Percentiles rank a stretch among this genome's conserved stretches.
Evolutionary conservation across 2,329 filamentous ascomycete genomes (phyloP).

Genomic region (Penicillium corylophilum): DNA sequence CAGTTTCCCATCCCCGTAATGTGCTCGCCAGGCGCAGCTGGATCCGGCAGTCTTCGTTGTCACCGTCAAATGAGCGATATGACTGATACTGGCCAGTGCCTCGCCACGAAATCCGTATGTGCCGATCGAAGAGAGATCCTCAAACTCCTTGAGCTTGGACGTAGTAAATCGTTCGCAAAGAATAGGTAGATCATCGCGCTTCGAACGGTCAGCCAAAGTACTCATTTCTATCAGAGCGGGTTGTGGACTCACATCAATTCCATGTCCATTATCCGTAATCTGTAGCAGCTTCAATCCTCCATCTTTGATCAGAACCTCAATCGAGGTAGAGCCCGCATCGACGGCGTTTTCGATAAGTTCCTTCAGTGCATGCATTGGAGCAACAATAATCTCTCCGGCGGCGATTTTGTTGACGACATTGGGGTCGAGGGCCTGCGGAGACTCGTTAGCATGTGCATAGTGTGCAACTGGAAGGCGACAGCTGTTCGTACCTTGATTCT

Average conservation of each 20-base stretch:
- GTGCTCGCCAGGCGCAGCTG: constrained; percentile 83
- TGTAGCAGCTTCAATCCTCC: constrained; percentile 92
- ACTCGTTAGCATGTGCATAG: constrained; percentile 12
- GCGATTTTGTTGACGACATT: constrained; percentile 99
- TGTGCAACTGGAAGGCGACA: neutral
- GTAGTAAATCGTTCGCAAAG: constrained; percentile 96
- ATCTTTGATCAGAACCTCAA: constrained; percentile 92
- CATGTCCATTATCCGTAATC: constrained; percentile 95
- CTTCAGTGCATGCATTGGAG: constrained; percentile 92
- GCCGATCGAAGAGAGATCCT: constrained; percentile 83
- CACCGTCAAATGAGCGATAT: constrained; percentile 92
- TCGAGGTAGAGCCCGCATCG: constrained; percentile 87
- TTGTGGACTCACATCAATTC: constrained; percentile 71
- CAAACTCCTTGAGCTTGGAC: constrained; percentile 89
- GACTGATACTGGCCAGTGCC: constrained; percentile 94
- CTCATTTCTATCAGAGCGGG: too few species aligned
- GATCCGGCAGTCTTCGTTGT: constrained; percentile 91
- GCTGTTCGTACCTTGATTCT: constrained; percentile 43
- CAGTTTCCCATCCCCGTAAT: constrained; percentile 80
- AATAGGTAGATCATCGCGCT: constrained; percentile 89
- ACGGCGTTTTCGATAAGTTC: constrained; percentile 96
- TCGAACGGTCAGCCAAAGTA: constrained; percentile 10
- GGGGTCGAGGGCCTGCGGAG: constrained; percentile 73
- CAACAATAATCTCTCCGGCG: constrained; percentile 96
- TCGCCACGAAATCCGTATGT: constrained; percentile 99